Percentiles rank a stretch among this genome's conserved stretches.
Conservation (phyloP, 2,329 filamentous ascomycete species). For the Colletotrichum sp. region DNA sequence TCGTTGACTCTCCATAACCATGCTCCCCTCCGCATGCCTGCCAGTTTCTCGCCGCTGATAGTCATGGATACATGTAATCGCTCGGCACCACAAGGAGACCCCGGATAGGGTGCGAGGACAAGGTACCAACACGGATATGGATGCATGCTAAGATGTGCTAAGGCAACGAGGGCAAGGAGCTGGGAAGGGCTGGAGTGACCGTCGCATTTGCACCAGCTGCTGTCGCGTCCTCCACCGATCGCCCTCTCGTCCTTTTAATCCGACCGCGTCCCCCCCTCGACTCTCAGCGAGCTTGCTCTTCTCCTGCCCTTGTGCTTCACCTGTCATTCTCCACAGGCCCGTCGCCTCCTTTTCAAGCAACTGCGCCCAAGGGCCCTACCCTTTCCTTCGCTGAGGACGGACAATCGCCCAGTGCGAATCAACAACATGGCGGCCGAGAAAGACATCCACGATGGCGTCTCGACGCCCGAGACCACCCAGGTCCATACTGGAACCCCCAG, state of each 20-base stretch:
- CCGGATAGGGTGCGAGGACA: neutral
- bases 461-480: constrained; percentile 16
- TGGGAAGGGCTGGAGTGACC: neutral
- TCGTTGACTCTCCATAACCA: neutral
- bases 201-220: neutral
- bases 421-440: constrained; percentile 3
- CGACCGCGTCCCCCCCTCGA: neutral
- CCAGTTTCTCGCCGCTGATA: constrained; percentile 12
- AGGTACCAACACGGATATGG: neutral
- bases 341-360: neutral
- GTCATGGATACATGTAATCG: neutral
- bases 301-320: neutral
- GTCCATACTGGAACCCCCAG: neutral
- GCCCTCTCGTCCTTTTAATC: neutral
- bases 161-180: neutral
- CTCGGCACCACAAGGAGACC: neutral
- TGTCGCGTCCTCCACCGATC: neutral
- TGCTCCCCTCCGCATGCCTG: neutral
- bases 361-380: neutral
- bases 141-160: neutral
- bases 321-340: neutral
- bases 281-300: neutral
- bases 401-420: neutral
- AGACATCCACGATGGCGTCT: constrained; percentile 10
- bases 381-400: neutral